A percentile compares a stretch with the other conserved stretches of the same genome.
phyloP scores from a whole-genome alignment of 2,329 filamentous ascomycete genomes.

The Sarocladiaceae sp. region DNA sequence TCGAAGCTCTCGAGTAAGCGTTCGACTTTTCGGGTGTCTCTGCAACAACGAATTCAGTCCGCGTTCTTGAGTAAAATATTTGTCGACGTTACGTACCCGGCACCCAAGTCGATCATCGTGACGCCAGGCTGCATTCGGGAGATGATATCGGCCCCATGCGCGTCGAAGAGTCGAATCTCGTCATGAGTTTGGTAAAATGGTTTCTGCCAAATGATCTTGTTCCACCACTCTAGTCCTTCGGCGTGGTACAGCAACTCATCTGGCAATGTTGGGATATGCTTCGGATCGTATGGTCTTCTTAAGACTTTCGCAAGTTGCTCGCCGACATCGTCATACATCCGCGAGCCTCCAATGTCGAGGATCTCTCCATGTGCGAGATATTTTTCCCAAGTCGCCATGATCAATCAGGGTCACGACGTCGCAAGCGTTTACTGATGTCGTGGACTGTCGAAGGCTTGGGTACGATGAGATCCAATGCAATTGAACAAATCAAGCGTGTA shows the following conservation, averaged over 20 bases:
- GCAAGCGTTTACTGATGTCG: too few species aligned
- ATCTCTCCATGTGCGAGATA: slow-evolving; percentile 24
- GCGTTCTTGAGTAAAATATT: not conserved
- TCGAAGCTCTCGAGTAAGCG: slow-evolving; percentile 32
- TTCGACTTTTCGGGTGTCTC: slow-evolving; percentile 36
- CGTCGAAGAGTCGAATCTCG: slow-evolving; percentile 31
- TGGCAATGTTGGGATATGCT: slow-evolving; percentile 26
- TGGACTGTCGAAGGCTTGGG: too few species aligned
- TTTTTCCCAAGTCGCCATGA: not conserved
- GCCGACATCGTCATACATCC: slow-evolving; percentile 24
- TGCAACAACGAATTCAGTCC: slow-evolving; percentile 13
- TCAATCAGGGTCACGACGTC: too few species aligned
- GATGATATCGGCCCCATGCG: slow-evolving; percentile 31
- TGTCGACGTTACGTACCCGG: slow-evolving; percentile 28
- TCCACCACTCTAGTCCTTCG: slow-evolving; percentile 34
- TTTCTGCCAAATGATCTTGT: slow-evolving; percentile 33
- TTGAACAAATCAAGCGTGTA: not conserved
- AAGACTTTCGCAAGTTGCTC: slow-evolving; percentile 23
- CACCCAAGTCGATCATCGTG: slow-evolving; percentile 36
- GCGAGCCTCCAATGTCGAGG: slow-evolving; percentile 33
- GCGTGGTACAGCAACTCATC: slow-evolving; percentile 38
- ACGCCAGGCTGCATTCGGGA: slow-evolving; percentile 22
- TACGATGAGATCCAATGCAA: not conserved
- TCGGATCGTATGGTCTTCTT: slow-evolving; percentile 17
- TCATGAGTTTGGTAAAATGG: slow-evolving; percentile 39